These are phyloP conservation scores for Phytopythium cucurbitacearum DNA, from an alignment of 352 stramenopile genomes.

Conservation along the genomic window DNA sequence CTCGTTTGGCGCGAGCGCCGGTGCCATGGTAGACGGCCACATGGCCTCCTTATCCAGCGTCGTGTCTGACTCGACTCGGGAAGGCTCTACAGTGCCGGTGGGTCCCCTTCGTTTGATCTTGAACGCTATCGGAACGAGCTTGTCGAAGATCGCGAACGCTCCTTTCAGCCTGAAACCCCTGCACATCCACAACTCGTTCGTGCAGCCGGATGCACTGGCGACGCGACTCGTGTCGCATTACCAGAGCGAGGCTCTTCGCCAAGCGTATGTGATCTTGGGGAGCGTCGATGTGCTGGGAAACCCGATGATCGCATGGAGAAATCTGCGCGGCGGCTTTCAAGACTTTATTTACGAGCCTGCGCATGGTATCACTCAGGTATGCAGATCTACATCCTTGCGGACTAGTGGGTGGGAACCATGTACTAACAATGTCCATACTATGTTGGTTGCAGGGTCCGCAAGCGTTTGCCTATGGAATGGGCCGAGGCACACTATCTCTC, in stretches of 20 bases:
- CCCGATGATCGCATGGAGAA: constrained; percentile 87
- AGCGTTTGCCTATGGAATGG: constrained; percentile 75
- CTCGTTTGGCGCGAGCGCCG: constrained; percentile 65
- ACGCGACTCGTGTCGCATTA: constrained; percentile 77
- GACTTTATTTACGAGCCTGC: constrained; percentile 82
- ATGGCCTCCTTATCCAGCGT: constrained; percentile 27
- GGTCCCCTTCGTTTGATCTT: constrained; percentile 77
- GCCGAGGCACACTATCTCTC: constrained; percentile 78
- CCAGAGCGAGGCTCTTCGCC: constrained; percentile 81
- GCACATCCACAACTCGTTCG: constrained; percentile 80
- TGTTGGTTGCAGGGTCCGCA: constrained; percentile 42
- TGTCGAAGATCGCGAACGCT: constrained; percentile 87
- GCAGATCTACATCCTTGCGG: background rate
- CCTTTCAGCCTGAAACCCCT: constrained; percentile 79
- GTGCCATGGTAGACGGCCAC: constrained; percentile 60
- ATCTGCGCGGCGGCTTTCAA: constrained; percentile 72
- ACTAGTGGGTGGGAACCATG: background rate
- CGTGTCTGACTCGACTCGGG: constrained; percentile 22
- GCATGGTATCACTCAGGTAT: constrained; percentile 66
- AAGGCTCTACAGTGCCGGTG: constrained; percentile 45
- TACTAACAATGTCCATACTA: background rate
- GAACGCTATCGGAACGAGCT: constrained; percentile 82
- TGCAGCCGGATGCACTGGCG: constrained; percentile 70
- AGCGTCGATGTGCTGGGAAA: constrained; percentile 88
- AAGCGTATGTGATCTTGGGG: constrained; percentile 85